Evolutionary conservation across 1,139 yeast genomes (phyloP).

Genomic region (Pichia sp.): DNA sequence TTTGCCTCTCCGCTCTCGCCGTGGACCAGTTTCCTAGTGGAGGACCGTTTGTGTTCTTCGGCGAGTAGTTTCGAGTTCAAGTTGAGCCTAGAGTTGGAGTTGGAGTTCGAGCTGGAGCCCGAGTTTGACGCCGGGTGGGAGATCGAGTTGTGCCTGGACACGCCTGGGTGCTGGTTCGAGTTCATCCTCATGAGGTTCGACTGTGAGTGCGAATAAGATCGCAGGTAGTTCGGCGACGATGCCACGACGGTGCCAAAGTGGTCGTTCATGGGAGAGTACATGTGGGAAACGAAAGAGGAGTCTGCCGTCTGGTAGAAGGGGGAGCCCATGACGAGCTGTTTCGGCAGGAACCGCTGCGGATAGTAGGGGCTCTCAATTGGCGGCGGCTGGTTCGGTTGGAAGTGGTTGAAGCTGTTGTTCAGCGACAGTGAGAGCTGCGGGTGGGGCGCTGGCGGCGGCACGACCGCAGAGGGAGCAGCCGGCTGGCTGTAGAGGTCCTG

Average conservation of each 20-base stretch:
- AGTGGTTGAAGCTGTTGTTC: not conserved
- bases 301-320: conserved; percentile 50
- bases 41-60: not conserved
- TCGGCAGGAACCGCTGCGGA: conserved; percentile 65
- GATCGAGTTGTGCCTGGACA: not conserved
- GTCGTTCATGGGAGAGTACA: not conserved
- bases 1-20: not conserved
- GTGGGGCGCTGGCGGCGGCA: not conserved
- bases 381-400: not conserved
- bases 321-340: conserved; percentile 61
- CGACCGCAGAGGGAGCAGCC: too few relatives aligned
- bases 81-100: not conserved
- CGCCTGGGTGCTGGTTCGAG: not conserved
- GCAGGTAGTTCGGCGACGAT: not conserved
- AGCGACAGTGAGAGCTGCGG: not conserved
- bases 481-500: not conserved
- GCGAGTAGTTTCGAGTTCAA: not conserved
- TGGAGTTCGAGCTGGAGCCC: not conserved
- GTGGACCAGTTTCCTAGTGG: not conserved
- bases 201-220: not conserved
- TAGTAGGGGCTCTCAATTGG: conserved; percentile 33
- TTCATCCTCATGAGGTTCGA: not conserved
- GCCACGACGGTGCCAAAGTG: not conserved
- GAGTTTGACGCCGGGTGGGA: not conserved
- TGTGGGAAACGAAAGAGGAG: conserved; percentile 11